Conservation (phyloP, 2,329 filamentous ascomycete genomes). For the Westerdykella aurantiaca region DNA sequence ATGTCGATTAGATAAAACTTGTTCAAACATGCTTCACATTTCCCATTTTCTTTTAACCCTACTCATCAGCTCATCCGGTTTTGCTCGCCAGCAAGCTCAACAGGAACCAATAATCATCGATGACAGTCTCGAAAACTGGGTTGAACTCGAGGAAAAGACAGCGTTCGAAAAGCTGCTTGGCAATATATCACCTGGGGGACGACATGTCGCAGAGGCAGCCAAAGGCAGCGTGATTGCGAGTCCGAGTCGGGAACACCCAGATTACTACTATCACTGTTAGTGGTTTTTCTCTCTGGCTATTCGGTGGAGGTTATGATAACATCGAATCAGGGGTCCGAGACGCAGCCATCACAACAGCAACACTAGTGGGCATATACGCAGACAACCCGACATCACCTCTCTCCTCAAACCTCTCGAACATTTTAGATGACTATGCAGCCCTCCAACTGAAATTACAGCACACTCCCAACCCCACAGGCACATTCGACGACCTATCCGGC, state of each 20-base stretch:
- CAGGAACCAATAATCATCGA: conserved; percentile 24
- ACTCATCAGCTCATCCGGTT: not conserved
- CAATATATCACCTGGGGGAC: conserved; percentile 41
- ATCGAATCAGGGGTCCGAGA: conserved; percentile 38
- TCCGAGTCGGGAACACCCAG: conserved; percentile 36
- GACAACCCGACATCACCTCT: conserved; percentile 24
- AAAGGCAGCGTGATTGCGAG: conserved; percentile 41
- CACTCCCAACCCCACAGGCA: conserved; percentile 36
- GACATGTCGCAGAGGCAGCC: conserved; percentile 32
- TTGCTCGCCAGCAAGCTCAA: conserved; percentile 13
- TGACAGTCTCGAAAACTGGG: conserved; percentile 31
- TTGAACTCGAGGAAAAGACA: conserved; percentile 32
- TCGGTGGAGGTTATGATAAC: conserved; percentile 1
- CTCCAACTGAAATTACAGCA: conserved; percentile 36
- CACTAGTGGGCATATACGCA: conserved; percentile 38
- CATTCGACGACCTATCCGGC: conserved; percentile 30
- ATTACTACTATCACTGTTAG: conserved; percentile 44
- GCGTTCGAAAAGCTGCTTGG: conserved; percentile 37
- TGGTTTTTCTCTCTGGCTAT: not conserved
- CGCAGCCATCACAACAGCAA: conserved; percentile 40
- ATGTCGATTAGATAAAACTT: too few species aligned
- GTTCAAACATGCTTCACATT: too few species aligned
- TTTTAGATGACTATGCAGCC: conserved; percentile 29
- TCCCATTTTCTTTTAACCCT: too few species aligned
- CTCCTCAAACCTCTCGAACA: conserved; percentile 21